These are phyloP conservation scores for Hypoxylon crocopeplum DNA, from an alignment of 495 filamentous ascomycete species.

Conservation along the genomic window DNA sequence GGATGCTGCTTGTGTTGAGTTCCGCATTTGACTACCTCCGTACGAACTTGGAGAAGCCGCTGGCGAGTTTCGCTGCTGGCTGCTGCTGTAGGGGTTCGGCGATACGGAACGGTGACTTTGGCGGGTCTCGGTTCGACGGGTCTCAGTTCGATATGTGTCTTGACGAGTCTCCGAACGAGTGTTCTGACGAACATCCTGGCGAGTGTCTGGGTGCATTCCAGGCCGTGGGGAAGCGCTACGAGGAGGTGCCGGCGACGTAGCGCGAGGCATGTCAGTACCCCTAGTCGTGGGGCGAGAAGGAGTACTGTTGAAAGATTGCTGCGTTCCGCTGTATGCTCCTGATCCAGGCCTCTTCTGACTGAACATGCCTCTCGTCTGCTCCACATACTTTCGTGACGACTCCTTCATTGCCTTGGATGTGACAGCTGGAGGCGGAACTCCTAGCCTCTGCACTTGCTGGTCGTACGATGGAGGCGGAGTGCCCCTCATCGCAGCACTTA, in stretches of 20 bases:
- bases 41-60: slow-evolving; percentile 59
- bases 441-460: slow-evolving; percentile 77
- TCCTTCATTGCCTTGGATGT: slow-evolving; percentile 94
- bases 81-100: slow-evolving; percentile 39
- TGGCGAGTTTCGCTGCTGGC: slow-evolving; percentile 37
- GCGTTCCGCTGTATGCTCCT: slow-evolving; percentile 27
- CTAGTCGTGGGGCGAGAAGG: slow-evolving; percentile 54
- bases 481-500: slow-evolving; percentile 62
- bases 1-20: slow-evolving; percentile 41
- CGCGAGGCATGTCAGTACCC: slow-evolving; percentile 57
- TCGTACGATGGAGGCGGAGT: slow-evolving; percentile 88
- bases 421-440: slow-evolving; percentile 88
- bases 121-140: slow-evolving; percentile 33
- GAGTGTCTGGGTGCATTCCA: slow-evolving; percentile 43
- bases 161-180: background rate
- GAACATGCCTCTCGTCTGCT: slow-evolving; percentile 84
- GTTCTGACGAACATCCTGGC: no score
- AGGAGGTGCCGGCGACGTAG: slow-evolving; percentile 57
- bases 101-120: slow-evolving; percentile 52
- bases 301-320: slow-evolving; percentile 31
- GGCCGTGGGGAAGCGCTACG: slow-evolving; percentile 61
- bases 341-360: slow-evolving; percentile 56
- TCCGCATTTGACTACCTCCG: slow-evolving; percentile 47
- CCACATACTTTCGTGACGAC: slow-evolving; percentile 83
- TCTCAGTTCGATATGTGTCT: background rate